Evolutionary conservation across 768 basidiomycete species (phyloP), one percentile per base, ranked within the genome.

Genomic region (Astraeus odoratus): DNA sequence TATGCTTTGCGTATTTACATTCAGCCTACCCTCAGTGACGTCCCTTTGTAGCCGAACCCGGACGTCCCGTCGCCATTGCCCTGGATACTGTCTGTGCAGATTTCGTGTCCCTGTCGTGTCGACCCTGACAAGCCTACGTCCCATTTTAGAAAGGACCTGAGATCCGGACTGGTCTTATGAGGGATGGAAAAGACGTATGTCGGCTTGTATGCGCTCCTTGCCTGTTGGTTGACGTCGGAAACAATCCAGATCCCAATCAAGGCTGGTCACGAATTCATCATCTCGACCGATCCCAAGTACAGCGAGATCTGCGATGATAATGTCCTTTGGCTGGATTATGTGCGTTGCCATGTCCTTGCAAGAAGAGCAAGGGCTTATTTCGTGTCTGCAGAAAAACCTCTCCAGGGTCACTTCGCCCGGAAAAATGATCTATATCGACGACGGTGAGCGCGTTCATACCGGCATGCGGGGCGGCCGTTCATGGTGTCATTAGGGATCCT

Each of bases 321-420:
- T 65, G 66, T 82, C 59, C 75, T 98, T 66, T 98, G 75, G 72
- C 76, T 98, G 51, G 96, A 99, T 75, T 99, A 99, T 63, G 86
- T 95, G 56, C 51, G 87, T 75, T 18, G 6, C 4, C 24, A 10
- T 16, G 19, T 29, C 27, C 10, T n/a, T 8, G 26, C 39, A 34
- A 40, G 13, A 18, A 6, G 19, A 15, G 46, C 23, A 42, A 54
- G 34, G 55, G 9, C 23, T 24, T 7, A 20, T 3, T 15, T 13
- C 29, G 33, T 18, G 38, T 15, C 38, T 16, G 18, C 57, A 95
- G 92, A 68, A 69, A 69, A 98, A 98, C 68, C 72, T 99, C 51
- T 77, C 90, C 66, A 97, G 92, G 68, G 96, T 98, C 50, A 96
- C 94, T 52, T 79, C 88, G 7, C 88, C 88, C n/a, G 96, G 96